Percentiles rank a stretch among this genome's conserved stretches.
Conservation (phyloP, 352 stramenopile species). For the Globisporangium carolinianum region DNA sequence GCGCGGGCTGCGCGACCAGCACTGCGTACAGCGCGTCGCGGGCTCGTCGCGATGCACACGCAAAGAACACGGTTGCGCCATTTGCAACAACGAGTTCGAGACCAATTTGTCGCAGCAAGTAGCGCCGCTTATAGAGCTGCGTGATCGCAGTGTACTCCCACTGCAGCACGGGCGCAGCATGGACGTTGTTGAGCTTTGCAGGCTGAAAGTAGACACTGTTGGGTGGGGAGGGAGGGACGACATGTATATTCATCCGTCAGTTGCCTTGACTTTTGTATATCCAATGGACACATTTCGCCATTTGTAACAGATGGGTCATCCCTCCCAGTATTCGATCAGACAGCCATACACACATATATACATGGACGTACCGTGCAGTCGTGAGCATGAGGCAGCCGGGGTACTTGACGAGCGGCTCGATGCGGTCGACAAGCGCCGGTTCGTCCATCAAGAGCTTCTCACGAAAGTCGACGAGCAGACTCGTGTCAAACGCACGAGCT, state of each 20-base stretch:
- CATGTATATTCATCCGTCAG: too few relatives aligned
- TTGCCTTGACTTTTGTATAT: too few relatives aligned
- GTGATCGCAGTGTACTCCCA: constrained; percentile 76
- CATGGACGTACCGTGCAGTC: constrained; percentile 15
- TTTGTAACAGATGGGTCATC: constrained; percentile 5
- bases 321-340: too few relatives aligned
- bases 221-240: background rate
- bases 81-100: constrained; percentile 81
- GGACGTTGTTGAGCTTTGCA: constrained; percentile 87
- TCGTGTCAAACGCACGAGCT: constrained; percentile 85
- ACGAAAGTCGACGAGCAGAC: constrained; percentile 85
- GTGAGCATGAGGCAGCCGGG: constrained; percentile 89
- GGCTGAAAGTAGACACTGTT: constrained; percentile 88
- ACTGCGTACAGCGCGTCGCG: constrained; percentile 82
- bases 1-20: constrained; percentile 64
- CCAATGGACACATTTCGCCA: too few relatives aligned
- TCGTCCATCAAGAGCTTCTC: constrained; percentile 70
- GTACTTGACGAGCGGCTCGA: constrained; percentile 88
- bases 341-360: background rate
- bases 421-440: constrained; percentile 78
- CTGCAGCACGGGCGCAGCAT: constrained; percentile 72
- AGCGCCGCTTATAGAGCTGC: constrained; percentile 80
- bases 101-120: constrained; percentile 83
- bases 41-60: constrained; percentile 56
- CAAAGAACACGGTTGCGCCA: constrained; percentile 79